Percentiles rank a stretch among this genome's conserved stretches.
Evolutionary conservation across 352 stramenopile genomes (phyloP).

Genomic region (Thraustochytrium sp.): DNA sequence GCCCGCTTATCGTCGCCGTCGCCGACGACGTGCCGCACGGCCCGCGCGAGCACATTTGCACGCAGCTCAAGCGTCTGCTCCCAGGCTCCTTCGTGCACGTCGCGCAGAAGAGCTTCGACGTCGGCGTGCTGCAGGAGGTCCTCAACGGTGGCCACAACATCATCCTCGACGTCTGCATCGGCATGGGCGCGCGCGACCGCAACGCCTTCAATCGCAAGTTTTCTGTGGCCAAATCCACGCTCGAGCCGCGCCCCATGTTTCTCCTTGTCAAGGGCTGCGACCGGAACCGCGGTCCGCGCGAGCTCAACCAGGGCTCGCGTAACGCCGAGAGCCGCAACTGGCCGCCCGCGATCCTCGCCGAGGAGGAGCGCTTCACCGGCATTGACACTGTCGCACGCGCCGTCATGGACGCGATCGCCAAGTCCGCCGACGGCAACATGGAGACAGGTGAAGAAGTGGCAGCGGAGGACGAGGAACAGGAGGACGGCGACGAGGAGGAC

Average conservation of each 20-base stretch:
- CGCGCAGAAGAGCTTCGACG: conserved; percentile 56
- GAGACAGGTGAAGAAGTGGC: not conserved
- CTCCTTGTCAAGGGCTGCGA: conserved; percentile 60
- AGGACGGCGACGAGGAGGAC: not conserved
- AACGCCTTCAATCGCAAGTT: conserved; percentile 62
- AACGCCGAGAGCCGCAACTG: conserved; percentile 10
- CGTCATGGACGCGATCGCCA: no score
- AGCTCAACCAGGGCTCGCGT: conserved; percentile 10
- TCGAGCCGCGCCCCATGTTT: conserved; percentile 62
- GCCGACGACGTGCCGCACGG: conserved; percentile 61
- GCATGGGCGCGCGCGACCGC: conserved; percentile 60
- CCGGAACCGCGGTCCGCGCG: conserved; percentile 54
- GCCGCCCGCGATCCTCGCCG: not conserved
- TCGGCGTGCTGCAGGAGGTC: conserved; percentile 52
- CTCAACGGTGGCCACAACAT: conserved; percentile 60
- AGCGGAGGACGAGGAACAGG: not conserved
- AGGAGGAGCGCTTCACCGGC: conserved; percentile 7
- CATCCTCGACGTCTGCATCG: conserved; percentile 69
- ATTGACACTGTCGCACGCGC: not conserved
- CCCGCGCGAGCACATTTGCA: conserved; percentile 53
- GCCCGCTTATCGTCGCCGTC: conserved; percentile 64
- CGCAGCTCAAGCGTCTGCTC: conserved; percentile 55
- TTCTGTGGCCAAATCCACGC: conserved; percentile 60
- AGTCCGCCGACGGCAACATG: not conserved
- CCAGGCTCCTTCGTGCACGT: conserved; percentile 67